A percentile compares a stretch with the other conserved stretches of the same genome.
Evolutionary conservation across 2,329 filamentous ascomycete species (phyloP).

Genomic region (Onygenales sp.): DNA sequence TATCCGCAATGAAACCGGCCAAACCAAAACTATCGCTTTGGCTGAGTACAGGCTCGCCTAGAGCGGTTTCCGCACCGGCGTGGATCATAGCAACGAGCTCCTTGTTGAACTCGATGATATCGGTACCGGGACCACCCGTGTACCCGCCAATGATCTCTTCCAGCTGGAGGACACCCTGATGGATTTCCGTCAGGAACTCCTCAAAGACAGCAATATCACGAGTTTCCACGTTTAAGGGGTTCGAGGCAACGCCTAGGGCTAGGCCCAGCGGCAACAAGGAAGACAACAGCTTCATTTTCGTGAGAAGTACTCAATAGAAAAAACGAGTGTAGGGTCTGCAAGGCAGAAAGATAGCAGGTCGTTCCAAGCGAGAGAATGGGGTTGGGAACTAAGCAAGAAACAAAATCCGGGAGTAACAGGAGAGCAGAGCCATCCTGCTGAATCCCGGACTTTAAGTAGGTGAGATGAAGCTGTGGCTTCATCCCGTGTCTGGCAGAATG

Average conservation of each 20-base stretch:
- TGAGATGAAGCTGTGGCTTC: too few relatives aligned
- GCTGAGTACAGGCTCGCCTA: background rate
- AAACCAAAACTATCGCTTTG: background rate
- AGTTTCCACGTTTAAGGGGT: background rate
- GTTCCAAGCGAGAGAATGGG: too few relatives aligned
- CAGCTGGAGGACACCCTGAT: background rate
- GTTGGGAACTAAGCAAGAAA: too few relatives aligned
- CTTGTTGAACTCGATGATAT: background rate
- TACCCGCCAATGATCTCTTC: background rate
- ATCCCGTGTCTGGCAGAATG: too few relatives aligned
- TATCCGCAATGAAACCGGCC: background rate
- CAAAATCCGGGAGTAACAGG: too few relatives aligned
- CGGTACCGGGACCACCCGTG: background rate
- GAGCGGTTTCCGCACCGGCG: background rate
- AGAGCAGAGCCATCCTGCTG: too few relatives aligned
- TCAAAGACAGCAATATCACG: background rate
- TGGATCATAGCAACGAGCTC: background rate
- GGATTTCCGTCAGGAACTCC: background rate
- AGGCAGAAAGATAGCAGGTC: too few relatives aligned
- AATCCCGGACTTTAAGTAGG: too few relatives aligned
- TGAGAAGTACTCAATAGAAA: too few relatives aligned
- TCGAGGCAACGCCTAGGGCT: background rate
- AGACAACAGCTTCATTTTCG: background rate
- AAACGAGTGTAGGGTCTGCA: too few relatives aligned
- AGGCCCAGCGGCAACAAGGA: background rate